Conservation (phyloP, 208 protist species). For the Crithidia thermophila region DNA sequence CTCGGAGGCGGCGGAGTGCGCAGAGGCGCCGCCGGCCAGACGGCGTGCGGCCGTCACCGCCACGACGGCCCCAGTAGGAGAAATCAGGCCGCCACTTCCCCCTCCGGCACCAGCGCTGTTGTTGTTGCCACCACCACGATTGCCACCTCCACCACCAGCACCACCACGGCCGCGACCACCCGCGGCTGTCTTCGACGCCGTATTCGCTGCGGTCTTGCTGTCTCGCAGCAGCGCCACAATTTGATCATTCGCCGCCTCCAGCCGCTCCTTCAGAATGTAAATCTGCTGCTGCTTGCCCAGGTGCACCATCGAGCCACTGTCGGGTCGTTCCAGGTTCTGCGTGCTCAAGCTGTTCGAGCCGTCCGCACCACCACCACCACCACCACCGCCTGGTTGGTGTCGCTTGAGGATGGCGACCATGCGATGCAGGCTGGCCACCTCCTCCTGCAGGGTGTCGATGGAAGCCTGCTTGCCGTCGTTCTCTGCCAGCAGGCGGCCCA, state of each 20-base stretch:
- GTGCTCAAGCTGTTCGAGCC: constrained; percentile 1
- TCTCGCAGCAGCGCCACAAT: constrained; percentile 38
- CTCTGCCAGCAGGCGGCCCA: constrained; percentile 60
- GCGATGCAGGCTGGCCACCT: constrained; percentile 48
- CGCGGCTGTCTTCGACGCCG: background rate
- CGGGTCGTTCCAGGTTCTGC: constrained; percentile 22
- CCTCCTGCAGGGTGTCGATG: constrained; percentile 40
- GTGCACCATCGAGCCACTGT: constrained; percentile 49
- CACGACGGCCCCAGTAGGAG: too few relatives aligned
- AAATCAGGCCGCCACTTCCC: background rate
- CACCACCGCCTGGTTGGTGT: constrained; percentile 4
- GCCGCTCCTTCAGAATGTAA: constrained; percentile 76
- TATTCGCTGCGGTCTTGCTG: background rate
- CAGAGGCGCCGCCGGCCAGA: background rate
- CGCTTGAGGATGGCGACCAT: constrained; percentile 43
- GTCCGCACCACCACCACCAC: background rate
- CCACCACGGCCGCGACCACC: constrained; percentile 2
- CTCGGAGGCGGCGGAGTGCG: background rate
- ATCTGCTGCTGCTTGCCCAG: constrained; percentile 88
- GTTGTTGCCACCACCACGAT: background rate
- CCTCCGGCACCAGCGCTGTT: background rate
- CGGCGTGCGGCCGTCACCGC: background rate
- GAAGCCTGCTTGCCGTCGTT: constrained; percentile 44
- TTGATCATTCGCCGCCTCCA: constrained; percentile 64
- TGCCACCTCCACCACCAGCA: background rate